Conservation (phyloP, 164 flowering plant species). For the Nymphaea colorata region DNA sequence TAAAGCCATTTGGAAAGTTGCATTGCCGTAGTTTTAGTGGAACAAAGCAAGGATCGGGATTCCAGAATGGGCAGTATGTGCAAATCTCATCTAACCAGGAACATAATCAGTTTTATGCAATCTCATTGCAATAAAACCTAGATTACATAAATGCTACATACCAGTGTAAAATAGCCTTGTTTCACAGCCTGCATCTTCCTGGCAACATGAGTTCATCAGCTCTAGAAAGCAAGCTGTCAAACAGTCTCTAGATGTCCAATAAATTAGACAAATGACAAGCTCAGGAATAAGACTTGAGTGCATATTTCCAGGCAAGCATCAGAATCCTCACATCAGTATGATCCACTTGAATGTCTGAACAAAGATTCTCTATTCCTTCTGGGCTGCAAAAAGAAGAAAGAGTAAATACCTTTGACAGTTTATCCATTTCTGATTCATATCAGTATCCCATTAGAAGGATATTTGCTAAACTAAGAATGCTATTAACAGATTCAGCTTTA, state of each 20-base stretch:
- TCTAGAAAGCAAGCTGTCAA: neutral
- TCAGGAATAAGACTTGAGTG: neutral
- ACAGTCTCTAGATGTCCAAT: neutral
- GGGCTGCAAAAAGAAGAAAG: slow-evolving; percentile 40
- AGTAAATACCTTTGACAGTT: too few species aligned
- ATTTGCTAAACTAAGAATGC: too few species aligned
- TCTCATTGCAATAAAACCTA: neutral
- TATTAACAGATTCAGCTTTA: too few species aligned
- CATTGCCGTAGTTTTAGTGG: too few species aligned
- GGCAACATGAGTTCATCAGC: slow-evolving; percentile 14
- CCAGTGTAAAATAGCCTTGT: slow-evolving; percentile 91
- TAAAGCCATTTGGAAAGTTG: too few species aligned
- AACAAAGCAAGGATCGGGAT: too few species aligned
- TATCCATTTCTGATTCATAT: too few species aligned
- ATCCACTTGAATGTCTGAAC: slow-evolving; percentile 73
- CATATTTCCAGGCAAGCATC: slow-evolving; percentile 87
- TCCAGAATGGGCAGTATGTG: too few species aligned
- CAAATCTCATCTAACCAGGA: too few species aligned
- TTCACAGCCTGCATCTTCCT: slow-evolving; percentile 96
- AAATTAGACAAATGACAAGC: neutral
- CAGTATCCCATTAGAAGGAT: too few species aligned
- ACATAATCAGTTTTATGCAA: too few species aligned
- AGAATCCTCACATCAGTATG: slow-evolving; percentile 81
- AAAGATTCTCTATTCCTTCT: slow-evolving; percentile 84
- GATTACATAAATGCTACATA: slow-evolving; percentile 17